These are phyloP conservation scores for Coniferiporia weirii DNA, from an alignment of 1,284 basidiomycete species.

Conservation along the genomic window DNA sequence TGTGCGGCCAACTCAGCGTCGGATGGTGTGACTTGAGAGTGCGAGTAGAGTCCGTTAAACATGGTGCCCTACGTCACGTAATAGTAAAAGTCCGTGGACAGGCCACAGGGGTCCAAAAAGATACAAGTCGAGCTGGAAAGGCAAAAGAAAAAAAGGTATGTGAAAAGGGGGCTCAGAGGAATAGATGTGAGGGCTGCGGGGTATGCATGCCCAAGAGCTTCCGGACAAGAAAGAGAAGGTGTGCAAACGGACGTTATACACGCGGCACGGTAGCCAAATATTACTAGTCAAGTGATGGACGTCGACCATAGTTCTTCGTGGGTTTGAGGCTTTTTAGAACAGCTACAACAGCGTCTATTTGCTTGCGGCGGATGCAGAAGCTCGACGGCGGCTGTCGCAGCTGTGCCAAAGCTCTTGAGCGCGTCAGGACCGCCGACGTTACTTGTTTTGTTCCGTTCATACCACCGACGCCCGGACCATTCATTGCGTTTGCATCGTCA, in stretches of 20 bases:
- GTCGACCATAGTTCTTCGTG: too few species aligned
- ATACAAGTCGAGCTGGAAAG: not conserved
- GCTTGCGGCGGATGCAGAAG: too few species aligned
- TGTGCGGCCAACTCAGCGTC: conserved; percentile 70
- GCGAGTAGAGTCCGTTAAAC: conserved; percentile 46
- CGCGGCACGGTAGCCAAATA: not conserved
- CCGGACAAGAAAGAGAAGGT: not conserved
- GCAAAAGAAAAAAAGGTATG: not conserved
- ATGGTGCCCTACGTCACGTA: conserved; percentile 21
- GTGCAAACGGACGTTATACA: not conserved
- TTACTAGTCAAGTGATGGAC: not conserved
- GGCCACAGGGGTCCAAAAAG: not conserved
- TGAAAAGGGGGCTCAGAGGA: not conserved
- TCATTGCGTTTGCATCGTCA: conserved; percentile 26
- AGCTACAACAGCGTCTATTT: too few species aligned
- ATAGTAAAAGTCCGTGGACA: not conserved
- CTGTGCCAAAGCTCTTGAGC: too few species aligned
- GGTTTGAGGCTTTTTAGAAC: too few species aligned
- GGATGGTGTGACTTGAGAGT: conserved; percentile 50
- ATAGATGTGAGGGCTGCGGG: not conserved
- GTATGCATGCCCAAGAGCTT: not conserved
- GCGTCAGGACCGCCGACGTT: not conserved
- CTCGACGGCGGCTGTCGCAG: too few species aligned
- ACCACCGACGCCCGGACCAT: not conserved
- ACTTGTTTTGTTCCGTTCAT: not conserved